A percentile compares a stretch with the other conserved stretches of the same genome.
Evolutionary conservation across 2,329 filamentous ascomycete species (phyloP).

Genomic region (Ustilaginoidea virens): DNA sequence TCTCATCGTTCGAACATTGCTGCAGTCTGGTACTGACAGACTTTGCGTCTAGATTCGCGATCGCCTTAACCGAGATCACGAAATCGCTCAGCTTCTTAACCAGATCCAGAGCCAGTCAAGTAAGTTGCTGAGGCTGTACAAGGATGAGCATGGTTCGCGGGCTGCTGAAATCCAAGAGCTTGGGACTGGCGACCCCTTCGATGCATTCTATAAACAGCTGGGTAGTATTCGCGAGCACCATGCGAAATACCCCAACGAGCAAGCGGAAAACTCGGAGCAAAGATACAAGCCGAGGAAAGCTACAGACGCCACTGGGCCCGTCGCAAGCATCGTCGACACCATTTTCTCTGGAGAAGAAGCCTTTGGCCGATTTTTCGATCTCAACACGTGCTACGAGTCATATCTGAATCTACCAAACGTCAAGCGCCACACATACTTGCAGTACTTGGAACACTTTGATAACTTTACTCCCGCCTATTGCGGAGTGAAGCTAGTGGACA

Average conservation of each 20-base stretch:
- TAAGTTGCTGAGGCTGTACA: slow-evolving; percentile 69
- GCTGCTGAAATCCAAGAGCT: slow-evolving; percentile 73
- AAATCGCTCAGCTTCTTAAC: slow-evolving; percentile 71
- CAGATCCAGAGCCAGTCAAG: slow-evolving; percentile 78
- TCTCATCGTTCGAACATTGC: background rate
- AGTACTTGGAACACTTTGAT: slow-evolving; percentile 88
- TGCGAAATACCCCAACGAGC: slow-evolving; percentile 81
- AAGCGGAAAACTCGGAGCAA: slow-evolving; percentile 85
- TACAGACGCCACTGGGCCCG: slow-evolving; percentile 46
- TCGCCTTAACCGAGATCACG: slow-evolving; percentile 78
- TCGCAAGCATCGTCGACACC: slow-evolving; percentile 60
- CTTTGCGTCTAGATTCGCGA: slow-evolving; percentile 56
- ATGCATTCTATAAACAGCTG: slow-evolving; percentile 80
- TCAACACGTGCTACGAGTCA: slow-evolving; percentile 69
- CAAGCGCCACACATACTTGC: slow-evolving; percentile 75
- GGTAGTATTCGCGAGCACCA: slow-evolving; percentile 75
- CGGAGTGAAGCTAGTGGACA: slow-evolving; percentile 64
- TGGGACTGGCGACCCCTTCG: slow-evolving; percentile 72
- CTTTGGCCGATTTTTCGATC: slow-evolving; percentile 82
- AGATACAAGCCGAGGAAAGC: slow-evolving; percentile 63
- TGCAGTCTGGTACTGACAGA: slow-evolving; percentile 9
- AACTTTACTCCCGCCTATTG: slow-evolving; percentile 61
- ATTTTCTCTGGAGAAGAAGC: slow-evolving; percentile 95
- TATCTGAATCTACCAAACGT: slow-evolving; percentile 82
- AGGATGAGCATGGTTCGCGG: slow-evolving; percentile 56